These are phyloP conservation scores for Euphorbia tirucalli DNA, from an alignment of 345 rosid genomes.

Conservation along the genomic window DNA sequence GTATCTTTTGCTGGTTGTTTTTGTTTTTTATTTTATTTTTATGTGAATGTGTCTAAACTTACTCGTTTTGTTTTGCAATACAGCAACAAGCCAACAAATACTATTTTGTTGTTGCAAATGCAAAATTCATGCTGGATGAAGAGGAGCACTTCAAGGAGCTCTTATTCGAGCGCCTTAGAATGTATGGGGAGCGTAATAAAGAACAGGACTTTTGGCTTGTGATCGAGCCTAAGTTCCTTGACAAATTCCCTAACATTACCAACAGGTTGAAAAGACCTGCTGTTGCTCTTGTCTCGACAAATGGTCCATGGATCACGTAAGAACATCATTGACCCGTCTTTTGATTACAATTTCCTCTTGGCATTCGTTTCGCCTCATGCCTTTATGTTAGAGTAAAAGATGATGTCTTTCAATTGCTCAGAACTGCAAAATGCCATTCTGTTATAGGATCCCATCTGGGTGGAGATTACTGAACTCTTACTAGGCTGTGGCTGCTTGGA, in stretches of 20 bases:
- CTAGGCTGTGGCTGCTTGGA: neutral
- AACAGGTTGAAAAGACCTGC: conserved; percentile 89
- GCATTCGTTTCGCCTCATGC: neutral
- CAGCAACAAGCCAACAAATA: conserved; percentile 51
- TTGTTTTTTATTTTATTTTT: neutral
- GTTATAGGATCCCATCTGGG: neutral
- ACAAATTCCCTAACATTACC: conserved; percentile 70
- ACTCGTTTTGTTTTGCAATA: conserved; percentile 1
- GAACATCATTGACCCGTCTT: conserved; percentile 10
- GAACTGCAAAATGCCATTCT: neutral
- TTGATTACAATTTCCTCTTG: neutral
- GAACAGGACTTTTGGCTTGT: conserved; percentile 92
- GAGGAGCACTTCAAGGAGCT: conserved; percentile 94
- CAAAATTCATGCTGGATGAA: conserved; percentile 96
- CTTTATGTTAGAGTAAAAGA: neutral
- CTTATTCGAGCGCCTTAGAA: conserved; percentile 68
- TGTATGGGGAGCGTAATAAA: conserved; percentile 59
- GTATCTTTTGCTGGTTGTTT: too few species aligned
- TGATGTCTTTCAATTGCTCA: neutral
- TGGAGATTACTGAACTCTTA: neutral
- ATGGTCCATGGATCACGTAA: conserved; percentile 95
- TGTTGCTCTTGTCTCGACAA: conserved; percentile 89
- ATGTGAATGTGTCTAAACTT: neutral
- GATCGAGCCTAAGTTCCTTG: conserved; percentile 88
- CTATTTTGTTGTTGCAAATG: conserved; percentile 78